These are phyloP conservation scores for Akanthomyces muscarius DNA, from an alignment of 2,329 filamentous ascomycete species.

Conservation along the genomic window DNA sequence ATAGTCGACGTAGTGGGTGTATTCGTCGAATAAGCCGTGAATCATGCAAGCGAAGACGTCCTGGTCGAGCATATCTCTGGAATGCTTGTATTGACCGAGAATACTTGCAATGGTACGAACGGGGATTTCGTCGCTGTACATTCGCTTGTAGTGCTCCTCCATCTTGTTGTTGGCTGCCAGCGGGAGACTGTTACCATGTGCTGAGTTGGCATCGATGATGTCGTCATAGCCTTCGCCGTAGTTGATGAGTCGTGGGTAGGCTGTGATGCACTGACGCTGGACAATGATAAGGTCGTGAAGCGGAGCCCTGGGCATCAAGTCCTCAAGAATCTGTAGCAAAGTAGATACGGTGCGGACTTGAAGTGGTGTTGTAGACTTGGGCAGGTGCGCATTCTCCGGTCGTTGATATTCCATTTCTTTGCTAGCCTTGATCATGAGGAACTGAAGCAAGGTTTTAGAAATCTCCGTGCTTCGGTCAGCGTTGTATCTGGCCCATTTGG, in stretches of 20 bases:
- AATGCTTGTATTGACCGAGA: slow-evolving; percentile 83
- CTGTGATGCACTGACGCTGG: slow-evolving; percentile 83
- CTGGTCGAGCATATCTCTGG: slow-evolving; percentile 77
- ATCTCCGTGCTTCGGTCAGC: slow-evolving; percentile 64
- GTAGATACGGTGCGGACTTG: slow-evolving; percentile 81
- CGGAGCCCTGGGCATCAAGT: slow-evolving; percentile 57
- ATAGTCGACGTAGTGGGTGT: slow-evolving; percentile 91
- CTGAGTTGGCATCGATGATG: slow-evolving; percentile 81
- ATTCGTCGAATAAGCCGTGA: slow-evolving; percentile 94
- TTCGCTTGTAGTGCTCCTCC: slow-evolving; percentile 96
- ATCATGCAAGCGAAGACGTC: slow-evolving; percentile 99
- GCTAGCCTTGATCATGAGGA: slow-evolving; percentile 78
- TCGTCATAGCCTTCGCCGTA: slow-evolving; percentile 91
- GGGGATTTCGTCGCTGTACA: slow-evolving; percentile 90
- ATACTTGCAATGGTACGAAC: slow-evolving; percentile 81
- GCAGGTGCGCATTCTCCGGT: slow-evolving; percentile 51
- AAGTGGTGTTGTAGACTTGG: slow-evolving; percentile 66
- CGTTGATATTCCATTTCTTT: slow-evolving; percentile 74
- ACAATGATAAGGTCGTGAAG: slow-evolving; percentile 70
- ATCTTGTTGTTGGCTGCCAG: slow-evolving; percentile 80
- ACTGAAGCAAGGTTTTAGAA: slow-evolving; percentile 69
- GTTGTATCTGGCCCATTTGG: slow-evolving; percentile 73
- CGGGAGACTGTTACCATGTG: slow-evolving; percentile 75
- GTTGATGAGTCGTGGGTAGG: slow-evolving; percentile 92
- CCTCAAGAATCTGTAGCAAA: slow-evolving; percentile 74